Conservation (phyloP, 805 yeast species). For the Lipomyces yamanashiensis region DNA sequence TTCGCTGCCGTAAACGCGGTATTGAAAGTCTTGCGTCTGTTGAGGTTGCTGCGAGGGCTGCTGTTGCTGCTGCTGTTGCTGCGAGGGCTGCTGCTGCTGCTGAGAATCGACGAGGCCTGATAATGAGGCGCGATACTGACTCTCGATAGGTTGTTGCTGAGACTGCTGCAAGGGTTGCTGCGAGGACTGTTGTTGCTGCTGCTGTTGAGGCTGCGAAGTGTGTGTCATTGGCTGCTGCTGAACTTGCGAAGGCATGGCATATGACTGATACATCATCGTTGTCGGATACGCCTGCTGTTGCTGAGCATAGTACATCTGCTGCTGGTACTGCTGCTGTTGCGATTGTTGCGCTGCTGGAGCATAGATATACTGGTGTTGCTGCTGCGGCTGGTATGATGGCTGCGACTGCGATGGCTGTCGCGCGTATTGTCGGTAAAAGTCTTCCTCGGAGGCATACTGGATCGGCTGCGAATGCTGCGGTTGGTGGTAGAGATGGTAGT, state of each 20-base stretch:
- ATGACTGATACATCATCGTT: neutral
- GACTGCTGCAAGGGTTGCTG: conserved; percentile 6
- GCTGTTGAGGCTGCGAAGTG: conserved; percentile 2
- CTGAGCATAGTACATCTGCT: neutral
- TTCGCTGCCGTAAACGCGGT: conserved; percentile 1
- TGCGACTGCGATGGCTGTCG: neutral
- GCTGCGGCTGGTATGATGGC: too few species aligned
- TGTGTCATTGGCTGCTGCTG: conserved; percentile 6
- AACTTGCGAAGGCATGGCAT: neutral
- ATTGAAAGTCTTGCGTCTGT: neutral
- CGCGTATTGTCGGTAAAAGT: neutral
- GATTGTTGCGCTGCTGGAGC: conserved; percentile 3
- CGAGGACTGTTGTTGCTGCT: conserved; percentile 2
- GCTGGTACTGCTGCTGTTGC: conserved; percentile 17
- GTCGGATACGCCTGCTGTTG: conserved; percentile 1
- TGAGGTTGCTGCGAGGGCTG: neutral
- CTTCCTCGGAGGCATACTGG: conserved; percentile 4
- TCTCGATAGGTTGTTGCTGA: conserved; percentile 18
- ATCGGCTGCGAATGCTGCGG: conserved; percentile 5
- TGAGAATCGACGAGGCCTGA: conserved; percentile 18
- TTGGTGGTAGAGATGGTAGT: neutral
- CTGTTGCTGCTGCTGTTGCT: neutral
- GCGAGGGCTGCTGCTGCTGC: neutral
- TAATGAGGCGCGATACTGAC: conserved; percentile 18
- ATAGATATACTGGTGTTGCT: neutral